phyloP scores from a whole-genome alignment of 148 eudicot species.

The Rhododendron henanense region DNA sequence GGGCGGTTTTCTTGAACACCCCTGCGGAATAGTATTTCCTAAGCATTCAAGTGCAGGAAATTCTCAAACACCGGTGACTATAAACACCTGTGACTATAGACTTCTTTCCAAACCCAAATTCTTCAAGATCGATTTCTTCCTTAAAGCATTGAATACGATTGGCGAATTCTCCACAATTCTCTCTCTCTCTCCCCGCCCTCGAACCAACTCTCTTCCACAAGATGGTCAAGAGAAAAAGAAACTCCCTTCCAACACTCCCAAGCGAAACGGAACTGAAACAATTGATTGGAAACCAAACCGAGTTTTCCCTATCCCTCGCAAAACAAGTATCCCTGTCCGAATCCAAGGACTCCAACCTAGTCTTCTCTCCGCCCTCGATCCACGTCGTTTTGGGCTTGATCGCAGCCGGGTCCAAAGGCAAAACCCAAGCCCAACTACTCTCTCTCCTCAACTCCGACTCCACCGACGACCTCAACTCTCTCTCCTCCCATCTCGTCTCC shows the following conservation, averaged over 20 bases:
- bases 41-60: no score
- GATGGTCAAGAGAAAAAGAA: not conserved
- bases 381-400: constrained; percentile 60
- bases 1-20: no score
- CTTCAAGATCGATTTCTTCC: no score
- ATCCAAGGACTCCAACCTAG: constrained; percentile 39
- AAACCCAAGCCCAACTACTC: constrained; percentile 59
- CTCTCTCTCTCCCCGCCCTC: not conserved
- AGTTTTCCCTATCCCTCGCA: constrained; percentile 48
- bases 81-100: no score
- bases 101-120: no score
- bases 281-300: constrained; percentile 57
- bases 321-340: constrained; percentile 23
- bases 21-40: no score
- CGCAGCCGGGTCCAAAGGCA: constrained; percentile 65
- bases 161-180: no score
- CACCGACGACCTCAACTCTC: constrained; percentile 50
- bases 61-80: no score
- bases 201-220: no score
- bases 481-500: constrained; percentile 57
- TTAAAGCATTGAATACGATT: no score
- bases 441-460: constrained; percentile 50
- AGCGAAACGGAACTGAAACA: constrained; percentile 15
- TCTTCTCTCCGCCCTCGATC: constrained; percentile 71
- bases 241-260: not conserved